phyloP scores from a whole-genome alignment of 2,329 filamentous ascomycete species.

The Neonectria magnoliae region DNA sequence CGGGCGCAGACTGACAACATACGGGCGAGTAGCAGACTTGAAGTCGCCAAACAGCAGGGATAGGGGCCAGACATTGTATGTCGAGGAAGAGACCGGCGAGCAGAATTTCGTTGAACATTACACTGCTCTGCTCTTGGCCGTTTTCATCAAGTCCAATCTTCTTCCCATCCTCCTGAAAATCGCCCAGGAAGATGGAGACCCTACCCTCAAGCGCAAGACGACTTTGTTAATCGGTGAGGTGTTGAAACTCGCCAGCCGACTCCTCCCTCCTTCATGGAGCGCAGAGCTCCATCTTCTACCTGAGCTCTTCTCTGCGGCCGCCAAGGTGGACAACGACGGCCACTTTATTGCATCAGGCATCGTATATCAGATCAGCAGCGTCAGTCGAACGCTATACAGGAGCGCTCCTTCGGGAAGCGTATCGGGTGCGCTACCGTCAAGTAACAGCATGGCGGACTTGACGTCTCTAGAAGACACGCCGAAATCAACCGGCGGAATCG shows the following conservation, averaged over 20 bases:
- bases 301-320: slow-evolving; percentile 81
- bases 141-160: slow-evolving; percentile 85
- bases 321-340: slow-evolving; percentile 74
- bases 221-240: slow-evolving; percentile 92
- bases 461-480: slow-evolving; percentile 65
- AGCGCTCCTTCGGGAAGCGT: slow-evolving; percentile 66
- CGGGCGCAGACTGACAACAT: slow-evolving; percentile 91
- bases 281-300: slow-evolving; percentile 87
- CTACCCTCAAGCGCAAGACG: slow-evolving; percentile 83
- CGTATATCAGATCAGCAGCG: slow-evolving; percentile 97
- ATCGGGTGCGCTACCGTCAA: slow-evolving; percentile 53
- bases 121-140: slow-evolving; percentile 85
- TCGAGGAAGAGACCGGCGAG: slow-evolving; percentile 74
- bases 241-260: slow-evolving; percentile 85
- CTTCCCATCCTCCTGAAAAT: slow-evolving; percentile 70
- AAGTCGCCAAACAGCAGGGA: slow-evolving; percentile 67
- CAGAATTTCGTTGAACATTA: slow-evolving; percentile 95
- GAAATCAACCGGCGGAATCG: slow-evolving; percentile 57
- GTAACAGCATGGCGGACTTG: slow-evolving; percentile 59
- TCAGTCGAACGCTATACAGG: slow-evolving; percentile 90
- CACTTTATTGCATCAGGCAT: slow-evolving; percentile 87
- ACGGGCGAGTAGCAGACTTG: slow-evolving; percentile 90
- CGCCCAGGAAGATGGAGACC: slow-evolving; percentile 74
- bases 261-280: slow-evolving; percentile 85
- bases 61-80: slow-evolving; percentile 61